Evolutionary conservation across 2,329 filamentous ascomycete species (phyloP), one percentile per base, ranked within the genome.

Genomic region (Plectosphaerella cucumerina): DNA sequence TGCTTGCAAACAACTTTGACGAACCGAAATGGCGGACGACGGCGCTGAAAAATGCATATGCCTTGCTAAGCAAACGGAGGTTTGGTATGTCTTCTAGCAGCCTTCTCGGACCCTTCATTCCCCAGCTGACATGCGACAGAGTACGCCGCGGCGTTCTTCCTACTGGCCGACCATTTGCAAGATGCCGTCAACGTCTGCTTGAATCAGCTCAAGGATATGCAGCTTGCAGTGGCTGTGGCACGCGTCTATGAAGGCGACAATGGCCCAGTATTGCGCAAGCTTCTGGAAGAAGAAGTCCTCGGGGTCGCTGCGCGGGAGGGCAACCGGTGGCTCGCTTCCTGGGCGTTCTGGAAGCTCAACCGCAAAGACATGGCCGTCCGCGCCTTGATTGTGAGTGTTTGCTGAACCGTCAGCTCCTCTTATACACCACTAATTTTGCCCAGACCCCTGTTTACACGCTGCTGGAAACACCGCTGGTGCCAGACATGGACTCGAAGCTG

Each of bases 21-120:
- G 89, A 96, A 55, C 79, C 85, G 1, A 87, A 89, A 59, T 97
- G 94, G 89, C 88, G 82, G 65, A 96, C 89, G 2, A 84, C 90
- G 5, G 94, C 94, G 0, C 73, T 96, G 53, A 99, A 99, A 70
- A 99, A 99, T 65, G 94, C 94, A 0, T 99, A 97, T 69, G 93
- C 94, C 3, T 70, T 99, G 50, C 85, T 99, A 64, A 94, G 93
- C 57, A 95, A 91, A 69, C 82, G 90, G 43, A 80, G 94, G 47
- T 97, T 97, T 65, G 82, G 87, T 90, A 68, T 63, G 78, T 62
- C 12, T 37, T 33, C 4, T n/a, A 9, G 6, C 35, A 14, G 35
- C 14, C 12, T 39, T 15, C 10, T 21, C n/a, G 14, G 35, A 42
- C n/a, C 5, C 17, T 31, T 31, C 3, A 21, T 18, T 18, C 18